phyloP scores from a whole-genome alignment of 106 monocot species.

The Dioscorea dumetorum region DNA sequence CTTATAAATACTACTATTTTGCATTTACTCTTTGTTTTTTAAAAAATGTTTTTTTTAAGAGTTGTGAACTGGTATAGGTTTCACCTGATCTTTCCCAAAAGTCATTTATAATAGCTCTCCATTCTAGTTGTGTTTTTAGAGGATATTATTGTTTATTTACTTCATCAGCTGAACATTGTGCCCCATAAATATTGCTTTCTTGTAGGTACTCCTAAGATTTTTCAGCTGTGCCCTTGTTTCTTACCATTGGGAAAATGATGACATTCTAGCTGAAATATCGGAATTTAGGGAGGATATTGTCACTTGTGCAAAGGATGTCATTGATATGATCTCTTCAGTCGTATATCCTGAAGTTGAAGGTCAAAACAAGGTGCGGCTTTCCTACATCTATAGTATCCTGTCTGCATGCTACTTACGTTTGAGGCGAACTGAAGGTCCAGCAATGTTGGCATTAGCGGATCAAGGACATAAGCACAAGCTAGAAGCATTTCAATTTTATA shows the following conservation, averaged over 20 bases:
- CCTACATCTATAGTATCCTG: constrained; percentile 73
- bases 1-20: too few species aligned
- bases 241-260: constrained; percentile 81
- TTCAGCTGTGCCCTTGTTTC: constrained; percentile 76
- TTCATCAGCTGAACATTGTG: too few species aligned
- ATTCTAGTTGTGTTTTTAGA: too few species aligned
- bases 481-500: constrained; percentile 61
- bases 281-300: constrained; percentile 69
- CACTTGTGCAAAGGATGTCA: constrained; percentile 53
- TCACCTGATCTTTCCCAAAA: too few species aligned
- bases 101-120: too few species aligned
- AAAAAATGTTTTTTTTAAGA: too few species aligned
- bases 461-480: constrained; percentile 36
- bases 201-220: constrained; percentile 70
- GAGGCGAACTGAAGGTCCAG: constrained; percentile 29
- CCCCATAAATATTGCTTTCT: background rate
- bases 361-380: constrained; percentile 66
- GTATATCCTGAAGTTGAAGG: constrained; percentile 82
- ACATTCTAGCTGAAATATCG: constrained; percentile 76
- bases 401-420: constrained; percentile 60
- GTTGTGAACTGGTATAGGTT: too few species aligned
- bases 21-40: too few species aligned
- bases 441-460: constrained; percentile 9
- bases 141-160: too few species aligned
- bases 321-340: constrained; percentile 49